These are phyloP conservation scores for Apiospora koreana DNA, from an alignment of 2,329 filamentous ascomycete species.

Conservation along the genomic window DNA sequence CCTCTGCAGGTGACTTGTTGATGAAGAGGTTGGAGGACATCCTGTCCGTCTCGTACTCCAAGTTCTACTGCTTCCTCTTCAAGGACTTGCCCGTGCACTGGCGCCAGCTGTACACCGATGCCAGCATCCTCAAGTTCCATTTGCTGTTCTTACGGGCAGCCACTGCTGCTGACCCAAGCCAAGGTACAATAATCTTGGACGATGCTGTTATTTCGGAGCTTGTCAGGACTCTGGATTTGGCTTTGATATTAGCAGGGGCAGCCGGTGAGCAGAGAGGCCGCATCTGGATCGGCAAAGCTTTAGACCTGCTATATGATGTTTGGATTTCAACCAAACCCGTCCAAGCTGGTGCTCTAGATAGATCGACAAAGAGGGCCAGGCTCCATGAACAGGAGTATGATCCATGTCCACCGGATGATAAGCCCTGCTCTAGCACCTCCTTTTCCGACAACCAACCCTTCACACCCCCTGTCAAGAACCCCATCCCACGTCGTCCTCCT, in stretches of 20 bases:
- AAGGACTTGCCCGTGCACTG: conserved; percentile 67
- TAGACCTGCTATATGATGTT: conserved; percentile 41
- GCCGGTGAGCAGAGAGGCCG: conserved; percentile 52
- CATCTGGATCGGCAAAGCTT: conserved; percentile 51
- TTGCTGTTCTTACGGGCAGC: conserved; percentile 28
- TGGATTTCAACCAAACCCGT: conserved; percentile 11
- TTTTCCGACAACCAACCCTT: conserved; percentile 42
- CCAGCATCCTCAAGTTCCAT: conserved; percentile 64
- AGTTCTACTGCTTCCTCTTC: conserved; percentile 71
- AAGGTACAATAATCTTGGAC: conserved; percentile 14
- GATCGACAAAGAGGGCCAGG: conserved; percentile 11
- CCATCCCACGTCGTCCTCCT: conserved; percentile 42
- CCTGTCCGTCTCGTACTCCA: conserved; percentile 59
- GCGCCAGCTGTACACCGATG: conserved; percentile 72
- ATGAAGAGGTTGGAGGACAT: conserved; percentile 55
- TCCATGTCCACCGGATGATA: neutral
- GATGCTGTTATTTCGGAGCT: conserved; percentile 49
- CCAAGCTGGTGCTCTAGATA: neutral
- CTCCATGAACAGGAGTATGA: neutral
- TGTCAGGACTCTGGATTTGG: conserved; percentile 71
- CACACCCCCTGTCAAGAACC: conserved; percentile 41
- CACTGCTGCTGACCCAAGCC: conserved; percentile 1
- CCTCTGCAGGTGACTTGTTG: conserved; percentile 19
- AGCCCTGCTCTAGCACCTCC: neutral
- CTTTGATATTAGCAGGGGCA: conserved; percentile 73